Evolutionary conservation across 192 early-diverging fungal genomes (phyloP).

Genomic region (Coemansia sp.): DNA sequence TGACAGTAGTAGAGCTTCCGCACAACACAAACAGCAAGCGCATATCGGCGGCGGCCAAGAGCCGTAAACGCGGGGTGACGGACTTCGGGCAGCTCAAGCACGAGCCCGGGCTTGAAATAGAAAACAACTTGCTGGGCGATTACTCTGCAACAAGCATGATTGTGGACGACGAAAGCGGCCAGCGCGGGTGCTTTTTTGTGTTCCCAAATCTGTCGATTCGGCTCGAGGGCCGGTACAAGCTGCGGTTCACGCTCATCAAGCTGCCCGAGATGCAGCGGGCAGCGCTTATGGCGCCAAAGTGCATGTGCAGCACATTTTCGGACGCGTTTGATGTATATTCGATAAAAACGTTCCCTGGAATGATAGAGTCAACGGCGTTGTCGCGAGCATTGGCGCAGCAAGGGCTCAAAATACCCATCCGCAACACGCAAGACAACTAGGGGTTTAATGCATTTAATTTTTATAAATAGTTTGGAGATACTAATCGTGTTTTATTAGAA

Average conservation of each 20-base stretch:
- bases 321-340: conserved; percentile 77
- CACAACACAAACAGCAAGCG: conserved; percentile 54
- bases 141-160: conserved; percentile 43
- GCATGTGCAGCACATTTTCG: conserved; percentile 60
- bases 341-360: conserved; percentile 80
- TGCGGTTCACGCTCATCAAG: conserved; percentile 70
- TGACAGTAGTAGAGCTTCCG: conserved; percentile 45
- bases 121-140: conserved; percentile 49
- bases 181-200: conserved; percentile 73
- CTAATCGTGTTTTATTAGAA: too few species aligned
- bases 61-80: conserved; percentile 50
- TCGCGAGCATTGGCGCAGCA: conserved; percentile 77
- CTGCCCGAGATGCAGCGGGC: conserved; percentile 58
- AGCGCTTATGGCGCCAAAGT: conserved; percentile 51
- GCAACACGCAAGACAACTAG: conserved; percentile 59
- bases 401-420: conserved; percentile 77
- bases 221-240: conserved; percentile 68
- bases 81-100: conserved; percentile 28
- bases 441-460: too few species aligned
- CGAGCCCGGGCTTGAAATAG: conserved; percentile 42
- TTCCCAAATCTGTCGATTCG: conserved; percentile 77
- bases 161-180: conserved; percentile 52
- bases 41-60: conserved; percentile 52
- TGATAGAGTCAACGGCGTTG: conserved; percentile 80
- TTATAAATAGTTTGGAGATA: too few species aligned